A percentile compares a stretch with the other conserved stretches of the same genome.
These are phyloP conservation scores for Globisporangium echinulatum DNA, from an alignment of 352 stramenopile genomes.

Conservation along the genomic window DNA sequence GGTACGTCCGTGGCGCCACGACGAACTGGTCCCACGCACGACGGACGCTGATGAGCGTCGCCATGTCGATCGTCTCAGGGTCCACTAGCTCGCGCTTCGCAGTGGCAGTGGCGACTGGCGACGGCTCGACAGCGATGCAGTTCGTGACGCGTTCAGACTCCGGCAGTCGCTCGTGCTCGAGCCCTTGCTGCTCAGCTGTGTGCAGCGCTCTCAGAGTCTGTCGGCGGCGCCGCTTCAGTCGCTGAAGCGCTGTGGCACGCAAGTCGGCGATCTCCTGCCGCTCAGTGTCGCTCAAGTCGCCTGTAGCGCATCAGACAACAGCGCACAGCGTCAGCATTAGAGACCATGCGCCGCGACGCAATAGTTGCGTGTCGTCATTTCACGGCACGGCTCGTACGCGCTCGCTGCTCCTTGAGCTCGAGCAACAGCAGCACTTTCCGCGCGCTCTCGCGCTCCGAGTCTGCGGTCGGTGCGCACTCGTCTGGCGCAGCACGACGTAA, in stretches of 20 bases:
- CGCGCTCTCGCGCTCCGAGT: conserved; percentile 2
- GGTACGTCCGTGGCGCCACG: conserved; percentile 6
- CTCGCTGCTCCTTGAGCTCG: conserved; percentile 11
- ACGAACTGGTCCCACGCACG: conserved; percentile 23
- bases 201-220: not conserved
- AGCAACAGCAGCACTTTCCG: conserved; percentile 19
- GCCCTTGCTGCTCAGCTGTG: not conserved
- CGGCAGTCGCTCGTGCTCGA: not conserved
- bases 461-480: not conserved
- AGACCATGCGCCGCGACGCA: not conserved
- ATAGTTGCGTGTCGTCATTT: too few relatives aligned
- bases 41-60: conserved; percentile 20
- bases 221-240: conserved; percentile 3
- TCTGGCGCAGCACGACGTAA: not conserved
- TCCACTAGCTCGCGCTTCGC: conserved; percentile 13
- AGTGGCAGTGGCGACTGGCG: not conserved
- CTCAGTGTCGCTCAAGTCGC: conserved; percentile 6
- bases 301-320: not conserved
- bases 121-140: too few relatives aligned
- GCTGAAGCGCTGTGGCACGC: conserved; percentile 1
- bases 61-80: conserved; percentile 26
- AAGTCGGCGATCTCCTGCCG: not conserved
- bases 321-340: not conserved
- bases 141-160: too few relatives aligned
- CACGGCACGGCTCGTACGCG: conserved; percentile 6